These are phyloP conservation scores for Colletotrichum sp. DNA, from an alignment of 2,329 filamentous ascomycete species.

Conservation along the genomic window DNA sequence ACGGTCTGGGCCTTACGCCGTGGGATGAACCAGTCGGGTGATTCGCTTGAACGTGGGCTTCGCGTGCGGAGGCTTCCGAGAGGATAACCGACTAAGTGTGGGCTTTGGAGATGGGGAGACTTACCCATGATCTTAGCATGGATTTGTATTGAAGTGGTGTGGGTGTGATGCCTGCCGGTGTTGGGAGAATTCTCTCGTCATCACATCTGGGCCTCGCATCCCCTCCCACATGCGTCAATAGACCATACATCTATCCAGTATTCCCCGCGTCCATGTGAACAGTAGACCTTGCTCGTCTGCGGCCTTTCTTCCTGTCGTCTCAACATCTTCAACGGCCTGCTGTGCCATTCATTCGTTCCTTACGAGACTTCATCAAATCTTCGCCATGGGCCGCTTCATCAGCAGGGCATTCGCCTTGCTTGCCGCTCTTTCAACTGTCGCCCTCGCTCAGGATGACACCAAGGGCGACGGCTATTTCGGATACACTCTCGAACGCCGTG, in stretches of 20 bases:
- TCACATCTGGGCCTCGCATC: neutral
- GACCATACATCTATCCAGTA: constrained; percentile 13
- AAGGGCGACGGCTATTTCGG: constrained; percentile 55
- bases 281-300: neutral
- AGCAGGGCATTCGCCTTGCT: constrained; percentile 28
- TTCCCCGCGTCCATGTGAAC: neutral
- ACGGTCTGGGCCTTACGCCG: neutral
- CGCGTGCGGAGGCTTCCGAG: neutral
- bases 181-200: neutral
- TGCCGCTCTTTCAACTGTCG: constrained; percentile 31
- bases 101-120: neutral
- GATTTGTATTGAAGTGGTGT: neutral
- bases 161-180: neutral
- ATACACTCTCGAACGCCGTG: constrained; percentile 56
- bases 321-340: neutral
- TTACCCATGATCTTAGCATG: neutral
- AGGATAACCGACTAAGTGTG: neutral
- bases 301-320: neutral
- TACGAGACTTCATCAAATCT: neutral
- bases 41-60: neutral
- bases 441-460: constrained; percentile 31
- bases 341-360: constrained; percentile 1
- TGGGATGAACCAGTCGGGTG: constrained; percentile 5
- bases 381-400: neutral
- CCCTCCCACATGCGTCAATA: neutral